Conservation (phyloP, 805 yeast genomes). For the Saturnispora serradocipensis region DNA sequence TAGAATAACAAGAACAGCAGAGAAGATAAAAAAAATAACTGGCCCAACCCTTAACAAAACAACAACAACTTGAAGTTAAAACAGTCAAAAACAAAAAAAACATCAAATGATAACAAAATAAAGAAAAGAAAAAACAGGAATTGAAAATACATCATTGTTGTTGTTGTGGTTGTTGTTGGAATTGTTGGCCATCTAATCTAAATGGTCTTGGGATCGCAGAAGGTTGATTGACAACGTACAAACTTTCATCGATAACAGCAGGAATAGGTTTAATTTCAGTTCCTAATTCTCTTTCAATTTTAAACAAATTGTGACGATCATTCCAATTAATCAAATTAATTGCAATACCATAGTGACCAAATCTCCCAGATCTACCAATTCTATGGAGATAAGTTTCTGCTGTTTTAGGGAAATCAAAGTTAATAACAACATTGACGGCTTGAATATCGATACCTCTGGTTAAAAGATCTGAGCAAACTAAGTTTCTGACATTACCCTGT, state of each 20-base stretch:
- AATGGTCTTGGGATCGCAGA: slow-evolving; percentile 82
- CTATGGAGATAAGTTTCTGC: slow-evolving; percentile 97
- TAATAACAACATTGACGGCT: slow-evolving; percentile 96
- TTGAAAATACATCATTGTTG: slow-evolving; percentile 17
- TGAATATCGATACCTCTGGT: slow-evolving; percentile 99
- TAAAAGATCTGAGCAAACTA: slow-evolving; percentile 91
- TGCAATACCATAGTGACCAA: slow-evolving; percentile 96
- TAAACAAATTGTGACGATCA: slow-evolving; percentile 86
- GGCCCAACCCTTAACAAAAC: neutral
- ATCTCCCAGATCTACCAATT: slow-evolving; percentile 98
- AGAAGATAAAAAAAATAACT: neutral
- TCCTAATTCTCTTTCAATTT: slow-evolving; percentile 94
- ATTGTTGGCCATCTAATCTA: slow-evolving; percentile 42
- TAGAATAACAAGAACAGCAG: neutral
- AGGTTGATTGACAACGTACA: slow-evolving; percentile 79
- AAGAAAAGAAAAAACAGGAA: neutral
- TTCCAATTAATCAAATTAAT: slow-evolving; percentile 95
- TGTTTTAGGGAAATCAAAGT: slow-evolving; percentile 96
- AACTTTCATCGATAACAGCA: slow-evolving; percentile 75
- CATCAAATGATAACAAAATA: neutral
- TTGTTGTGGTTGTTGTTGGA: slow-evolving; percentile 22
- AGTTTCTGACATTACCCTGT: slow-evolving; percentile 94
- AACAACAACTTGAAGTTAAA: slow-evolving; percentile 1
- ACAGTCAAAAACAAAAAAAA: neutral
- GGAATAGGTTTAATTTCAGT: slow-evolving; percentile 98